A percentile compares a stretch with the other conserved stretches of the same genome.
phyloP scores from a whole-genome alignment of 371 early-diverging fungal genomes.

The Mucor racemosus region DNA sequence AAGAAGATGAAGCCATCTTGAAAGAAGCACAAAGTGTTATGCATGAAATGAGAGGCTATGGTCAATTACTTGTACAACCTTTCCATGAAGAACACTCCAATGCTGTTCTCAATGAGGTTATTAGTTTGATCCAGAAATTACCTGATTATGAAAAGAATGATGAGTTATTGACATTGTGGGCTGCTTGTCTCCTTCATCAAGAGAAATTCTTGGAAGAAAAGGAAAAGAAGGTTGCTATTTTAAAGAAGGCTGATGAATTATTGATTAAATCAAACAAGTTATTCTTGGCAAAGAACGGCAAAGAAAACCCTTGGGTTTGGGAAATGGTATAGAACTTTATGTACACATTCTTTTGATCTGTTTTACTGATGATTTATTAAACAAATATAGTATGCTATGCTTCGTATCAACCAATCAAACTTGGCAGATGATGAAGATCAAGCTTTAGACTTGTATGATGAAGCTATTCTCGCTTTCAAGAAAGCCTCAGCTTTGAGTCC shows the following conservation, averaged over 20 bases:
- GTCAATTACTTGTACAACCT: slow-evolving; percentile 34
- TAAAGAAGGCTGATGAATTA: slow-evolving; percentile 26
- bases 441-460: slow-evolving; percentile 36
- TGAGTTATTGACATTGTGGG: slow-evolving; percentile 37
- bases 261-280: slow-evolving; percentile 28
- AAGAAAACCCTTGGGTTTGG: slow-evolving; percentile 40
- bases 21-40: slow-evolving; percentile 25
- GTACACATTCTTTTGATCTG: background rate
- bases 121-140: slow-evolving; percentile 28
- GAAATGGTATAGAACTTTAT: slow-evolving; percentile 35
- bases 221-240: slow-evolving; percentile 20
- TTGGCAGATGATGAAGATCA: slow-evolving; percentile 47
- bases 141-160: slow-evolving; percentile 29
- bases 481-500: slow-evolving; percentile 29
- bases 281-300: slow-evolving; percentile 22
- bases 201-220: slow-evolving; percentile 27
- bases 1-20: slow-evolving; percentile 11
- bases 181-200: slow-evolving; percentile 38
- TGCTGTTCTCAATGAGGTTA: slow-evolving; percentile 25
- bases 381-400: slow-evolving; percentile 34
- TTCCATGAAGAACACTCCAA: slow-evolving; percentile 27
- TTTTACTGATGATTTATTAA: background rate
- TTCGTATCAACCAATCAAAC: slow-evolving; percentile 39
- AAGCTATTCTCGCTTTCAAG: slow-evolving; percentile 31
- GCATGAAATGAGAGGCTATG: slow-evolving; percentile 36